A percentile compares a stretch with the other conserved stretches of the same genome.
phyloP scores from a whole-genome alignment of 768 basidiomycete species.

The Mycena epipterygia region DNA sequence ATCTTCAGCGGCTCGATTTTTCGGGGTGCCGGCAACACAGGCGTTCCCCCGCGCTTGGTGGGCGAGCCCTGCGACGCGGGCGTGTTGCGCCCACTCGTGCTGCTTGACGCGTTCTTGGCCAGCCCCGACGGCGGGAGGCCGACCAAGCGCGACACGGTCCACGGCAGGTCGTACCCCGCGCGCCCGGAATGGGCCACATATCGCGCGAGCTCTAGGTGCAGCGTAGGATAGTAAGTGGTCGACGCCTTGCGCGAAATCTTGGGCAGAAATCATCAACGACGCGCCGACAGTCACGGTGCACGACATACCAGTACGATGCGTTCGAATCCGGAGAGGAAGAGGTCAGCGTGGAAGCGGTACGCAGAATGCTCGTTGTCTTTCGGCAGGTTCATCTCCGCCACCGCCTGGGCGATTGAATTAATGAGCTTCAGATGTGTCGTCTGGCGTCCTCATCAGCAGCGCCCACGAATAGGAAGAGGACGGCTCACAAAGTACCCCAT shows the following conservation, averaged over 20 bases:
- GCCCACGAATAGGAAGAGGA: slow-evolving; percentile 3
- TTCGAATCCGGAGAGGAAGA: slow-evolving; percentile 94
- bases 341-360: slow-evolving; percentile 84
- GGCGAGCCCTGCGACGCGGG: slow-evolving; percentile 30
- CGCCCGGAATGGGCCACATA: slow-evolving; percentile 79
- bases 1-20: slow-evolving; percentile 33
- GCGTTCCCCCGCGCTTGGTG: slow-evolving; percentile 25
- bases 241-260: slow-evolving; percentile 97
- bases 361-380: slow-evolving; percentile 83
- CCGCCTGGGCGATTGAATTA: slow-evolving; percentile 81
- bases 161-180: slow-evolving; percentile 85
- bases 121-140: slow-evolving; percentile 81
- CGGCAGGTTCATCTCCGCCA: slow-evolving; percentile 74
- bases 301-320: slow-evolving; percentile 83
- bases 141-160: slow-evolving; percentile 82
- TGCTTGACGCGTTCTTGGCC: slow-evolving; percentile 53
- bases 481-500: slow-evolving; percentile 93
- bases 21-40: slow-evolving; percentile 25
- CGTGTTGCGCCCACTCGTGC: slow-evolving; percentile 36
- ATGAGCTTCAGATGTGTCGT: slow-evolving; percentile 90
- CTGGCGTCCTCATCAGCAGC: slow-evolving; percentile 53
- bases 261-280: slow-evolving; percentile 1
- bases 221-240: slow-evolving; percentile 91
- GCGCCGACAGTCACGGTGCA: neutral
- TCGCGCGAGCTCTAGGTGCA: slow-evolving; percentile 94